Percentiles rank a stretch among this genome's conserved stretches.
phyloP scores from a whole-genome alignment of 1,139 yeast genomes.

The Hansenula anomala region DNA sequence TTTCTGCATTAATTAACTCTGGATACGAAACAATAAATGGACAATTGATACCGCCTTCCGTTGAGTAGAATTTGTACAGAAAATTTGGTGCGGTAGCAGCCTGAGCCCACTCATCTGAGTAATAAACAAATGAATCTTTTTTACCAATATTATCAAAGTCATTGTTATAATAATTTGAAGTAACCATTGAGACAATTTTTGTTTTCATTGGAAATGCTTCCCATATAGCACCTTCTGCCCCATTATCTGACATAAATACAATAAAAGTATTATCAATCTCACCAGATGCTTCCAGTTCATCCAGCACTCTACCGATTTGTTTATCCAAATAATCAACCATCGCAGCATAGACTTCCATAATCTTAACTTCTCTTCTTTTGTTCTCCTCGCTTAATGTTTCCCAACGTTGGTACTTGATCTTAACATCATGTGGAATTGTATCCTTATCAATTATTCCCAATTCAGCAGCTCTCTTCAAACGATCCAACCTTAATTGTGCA shows the following conservation, averaged over 20 bases:
- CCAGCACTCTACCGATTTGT: conserved; percentile 43
- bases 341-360: conserved; percentile 55
- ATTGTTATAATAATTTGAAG: conserved; percentile 36
- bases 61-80: conserved; percentile 33
- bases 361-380: conserved; percentile 31
- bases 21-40: conserved; percentile 45
- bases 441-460: conserved; percentile 41
- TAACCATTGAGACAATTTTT: conserved; percentile 20
- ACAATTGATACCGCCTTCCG: conserved; percentile 52
- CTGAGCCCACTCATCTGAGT: conserved; percentile 59
- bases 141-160: conserved; percentile 43
- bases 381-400: conserved; percentile 33
- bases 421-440: conserved; percentile 41
- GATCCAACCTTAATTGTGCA: conserved; percentile 31
- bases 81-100: conserved; percentile 57
- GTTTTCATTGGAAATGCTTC: conserved; percentile 44
- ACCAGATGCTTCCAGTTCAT: conserved; percentile 32
- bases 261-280: conserved; percentile 49
- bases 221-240: conserved; percentile 55
- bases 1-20: conserved; percentile 20
- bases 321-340: conserved; percentile 53
- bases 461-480: conserved; percentile 37
- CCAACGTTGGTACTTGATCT: conserved; percentile 39
- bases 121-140: conserved; percentile 43
- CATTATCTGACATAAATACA: conserved; percentile 56